Base-by-base conservation (phyloP, 495 filamentous ascomycete genomes). In the Penicillium mononematosum region DNA sequence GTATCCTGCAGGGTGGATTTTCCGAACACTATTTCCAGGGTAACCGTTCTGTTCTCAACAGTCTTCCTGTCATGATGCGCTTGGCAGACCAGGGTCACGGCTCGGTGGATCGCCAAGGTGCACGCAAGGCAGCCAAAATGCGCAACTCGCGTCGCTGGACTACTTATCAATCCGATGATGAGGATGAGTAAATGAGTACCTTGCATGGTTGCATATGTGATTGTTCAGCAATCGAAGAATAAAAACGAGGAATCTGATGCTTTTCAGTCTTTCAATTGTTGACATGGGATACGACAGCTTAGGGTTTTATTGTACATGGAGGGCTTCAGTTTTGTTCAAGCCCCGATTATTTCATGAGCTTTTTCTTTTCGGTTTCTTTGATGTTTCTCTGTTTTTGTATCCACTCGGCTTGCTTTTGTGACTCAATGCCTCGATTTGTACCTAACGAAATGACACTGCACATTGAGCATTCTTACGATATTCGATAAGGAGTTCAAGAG, bases 1-100 rank as follows among this genome's bases (percentile, higher is more conserved):
- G 86, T n/a, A 69, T 93, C 10, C 73, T 97, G 41, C 87, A 88
- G 57, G 86, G 88, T 14, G 93, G 93, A 0, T 91, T 97, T 49
- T 72, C 86, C 20, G 81, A 80, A 38, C 93, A 98, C 71, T 96
- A 91, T 67, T 96, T 88, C 70, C 77, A 89, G 72, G 80, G 84
- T 38, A 98, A 98, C 58, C 84, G 86, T 45, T 83, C 88, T 6
- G 86, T 98, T 1, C 85, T 87, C 65, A 83, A 93, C 44, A 85
- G 84, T 66, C 74, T 97, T 47, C 89, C 88, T 57, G 70, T 79
- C 1, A 75, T 78, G 70, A 63, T 79, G 50, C 72, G 71, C 11
- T 66, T 69, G 62, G 4, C 61, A 46, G 41, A 55, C 43, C 10
- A 59, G 1, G 34, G 51, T 5, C 29, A 46, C 8, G 48, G 56